phyloP scores from a whole-genome alignment of 768 basidiomycete species.

The Kwoniella shandongensis region DNA sequence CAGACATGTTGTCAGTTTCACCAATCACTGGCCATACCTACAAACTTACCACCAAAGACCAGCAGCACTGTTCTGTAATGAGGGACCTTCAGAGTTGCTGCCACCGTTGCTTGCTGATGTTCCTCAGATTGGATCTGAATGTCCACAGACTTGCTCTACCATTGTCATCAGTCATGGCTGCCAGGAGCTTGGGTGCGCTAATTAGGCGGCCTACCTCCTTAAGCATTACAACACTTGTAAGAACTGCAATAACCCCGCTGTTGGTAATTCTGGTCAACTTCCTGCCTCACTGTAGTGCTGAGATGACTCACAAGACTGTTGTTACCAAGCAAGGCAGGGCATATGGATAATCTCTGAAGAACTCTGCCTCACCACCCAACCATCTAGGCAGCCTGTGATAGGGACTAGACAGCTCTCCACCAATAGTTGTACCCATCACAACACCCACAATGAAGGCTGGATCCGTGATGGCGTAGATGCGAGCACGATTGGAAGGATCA shows the following conservation, averaged over 20 bases:
- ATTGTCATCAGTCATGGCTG: not conserved
- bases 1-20: not conserved
- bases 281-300: too few species aligned
- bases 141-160: too few species aligned
- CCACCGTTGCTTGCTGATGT: too few species aligned
- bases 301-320: slow-evolving; percentile 19
- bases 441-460: slow-evolving; percentile 31
- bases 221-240: not conserved
- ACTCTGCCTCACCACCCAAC: slow-evolving; percentile 28
- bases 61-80: slow-evolving; percentile 4
- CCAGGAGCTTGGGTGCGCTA: not conserved
- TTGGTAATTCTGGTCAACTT: too few species aligned
- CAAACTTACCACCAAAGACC: slow-evolving; percentile 5
- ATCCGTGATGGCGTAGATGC: slow-evolving; percentile 37
- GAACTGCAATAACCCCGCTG: too few species aligned
- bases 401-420: slow-evolving; percentile 30
- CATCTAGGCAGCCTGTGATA: slow-evolving; percentile 32
- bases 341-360: slow-evolving; percentile 35
- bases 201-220: not conserved
- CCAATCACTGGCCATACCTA: not conserved
- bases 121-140: too few species aligned
- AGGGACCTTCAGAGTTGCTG: slow-evolving; percentile 6
- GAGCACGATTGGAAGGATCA: slow-evolving; percentile 30
- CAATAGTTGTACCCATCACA: slow-evolving; percentile 35
- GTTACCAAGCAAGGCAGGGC: slow-evolving; percentile 36